phyloP scores from a whole-genome alignment of 1,284 basidiomycete genomes.

The Vanrija humicola region DNA sequence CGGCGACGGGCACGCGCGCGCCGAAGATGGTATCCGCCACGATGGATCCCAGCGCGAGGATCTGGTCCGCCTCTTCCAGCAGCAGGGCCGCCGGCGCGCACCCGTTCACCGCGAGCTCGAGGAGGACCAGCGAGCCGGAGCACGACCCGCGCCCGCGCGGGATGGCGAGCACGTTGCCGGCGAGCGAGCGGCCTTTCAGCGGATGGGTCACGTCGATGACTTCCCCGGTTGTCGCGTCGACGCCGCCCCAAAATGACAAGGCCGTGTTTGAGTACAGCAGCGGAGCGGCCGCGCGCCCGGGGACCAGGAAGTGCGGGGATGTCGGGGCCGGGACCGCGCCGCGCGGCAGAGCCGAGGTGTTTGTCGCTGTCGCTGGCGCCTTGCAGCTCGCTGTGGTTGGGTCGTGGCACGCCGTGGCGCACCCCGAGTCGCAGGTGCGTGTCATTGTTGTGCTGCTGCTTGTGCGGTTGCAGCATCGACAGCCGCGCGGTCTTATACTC shows the following conservation, averaged over 20 bases:
- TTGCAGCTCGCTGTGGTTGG: too few species aligned
- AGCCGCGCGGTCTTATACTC: too few species aligned
- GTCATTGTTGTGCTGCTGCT: too few species aligned
- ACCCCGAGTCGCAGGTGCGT: too few species aligned
- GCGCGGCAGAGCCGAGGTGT: too few species aligned
- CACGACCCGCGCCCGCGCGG: constrained; percentile 12
- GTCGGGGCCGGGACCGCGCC: too few species aligned
- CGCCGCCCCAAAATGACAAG: constrained; percentile 10
- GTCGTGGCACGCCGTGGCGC: too few species aligned
- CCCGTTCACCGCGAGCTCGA: constrained; percentile 6
- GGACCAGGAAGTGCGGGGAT: constrained; percentile 2
- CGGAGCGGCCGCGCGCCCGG: constrained; percentile 5
- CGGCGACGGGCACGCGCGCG: neutral
- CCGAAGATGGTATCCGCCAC: constrained; percentile 5
- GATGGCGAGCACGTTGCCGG: constrained; percentile 6
- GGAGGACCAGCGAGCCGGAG: constrained; percentile 9
- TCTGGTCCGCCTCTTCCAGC: constrained; percentile 1
- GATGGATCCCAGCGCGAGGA: constrained; percentile 10
- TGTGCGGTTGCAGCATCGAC: too few species aligned
- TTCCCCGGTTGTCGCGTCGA: neutral
- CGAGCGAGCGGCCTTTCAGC: neutral
- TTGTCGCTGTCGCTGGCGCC: too few species aligned
- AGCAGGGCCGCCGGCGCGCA: constrained; percentile 1
- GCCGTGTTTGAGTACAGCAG: constrained; percentile 3
- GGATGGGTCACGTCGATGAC: constrained; percentile 14